Conservation (phyloP, 176 grass and related monocot genomes). For the Hordeum marinum region DNA sequence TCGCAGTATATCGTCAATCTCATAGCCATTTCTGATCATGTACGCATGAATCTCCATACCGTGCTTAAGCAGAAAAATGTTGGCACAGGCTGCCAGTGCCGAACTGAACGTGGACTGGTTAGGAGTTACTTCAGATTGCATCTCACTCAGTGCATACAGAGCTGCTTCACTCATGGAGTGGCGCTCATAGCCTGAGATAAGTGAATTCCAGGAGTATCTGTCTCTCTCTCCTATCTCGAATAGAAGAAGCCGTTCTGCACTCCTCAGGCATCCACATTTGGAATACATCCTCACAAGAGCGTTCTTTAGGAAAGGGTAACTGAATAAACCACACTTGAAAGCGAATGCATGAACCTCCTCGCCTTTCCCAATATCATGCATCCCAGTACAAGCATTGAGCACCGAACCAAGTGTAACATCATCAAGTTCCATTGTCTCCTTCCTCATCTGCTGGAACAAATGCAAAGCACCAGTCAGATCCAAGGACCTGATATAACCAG, state of each 20-base stretch:
- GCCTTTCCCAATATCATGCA: conserved; percentile 63
- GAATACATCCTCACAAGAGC: conserved; percentile 77
- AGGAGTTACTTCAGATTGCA: conserved; percentile 59
- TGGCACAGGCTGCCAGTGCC: conserved; percentile 79
- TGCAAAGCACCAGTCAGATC: conserved; percentile 61
- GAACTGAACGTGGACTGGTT: conserved; percentile 69
- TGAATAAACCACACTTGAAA: conserved; percentile 39
- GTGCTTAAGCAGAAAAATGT: conserved; percentile 66
- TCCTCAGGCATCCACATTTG: conserved; percentile 71
- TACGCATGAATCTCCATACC: conserved; percentile 90
- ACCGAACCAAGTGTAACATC: conserved; percentile 49
- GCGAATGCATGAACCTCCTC: conserved; percentile 59
- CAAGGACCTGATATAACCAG: conserved; percentile 46
- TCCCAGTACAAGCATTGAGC: conserved; percentile 65
- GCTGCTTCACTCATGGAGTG: conserved; percentile 73
- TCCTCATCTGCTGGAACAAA: conserved; percentile 69
- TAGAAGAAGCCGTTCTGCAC: conserved; percentile 52
- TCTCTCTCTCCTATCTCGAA: conserved; percentile 54
- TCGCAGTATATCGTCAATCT: conserved; percentile 68
- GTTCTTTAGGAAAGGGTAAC: conserved; percentile 46
- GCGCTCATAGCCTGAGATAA: conserved; percentile 75
- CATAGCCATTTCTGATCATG: conserved; percentile 67
- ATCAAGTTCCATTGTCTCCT: conserved; percentile 47
- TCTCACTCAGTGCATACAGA: conserved; percentile 55
- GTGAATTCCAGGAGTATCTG: conserved; percentile 71